Base-by-base conservation (phyloP, 345 rosid species). In the Arabidopsis arenosa region DNA sequence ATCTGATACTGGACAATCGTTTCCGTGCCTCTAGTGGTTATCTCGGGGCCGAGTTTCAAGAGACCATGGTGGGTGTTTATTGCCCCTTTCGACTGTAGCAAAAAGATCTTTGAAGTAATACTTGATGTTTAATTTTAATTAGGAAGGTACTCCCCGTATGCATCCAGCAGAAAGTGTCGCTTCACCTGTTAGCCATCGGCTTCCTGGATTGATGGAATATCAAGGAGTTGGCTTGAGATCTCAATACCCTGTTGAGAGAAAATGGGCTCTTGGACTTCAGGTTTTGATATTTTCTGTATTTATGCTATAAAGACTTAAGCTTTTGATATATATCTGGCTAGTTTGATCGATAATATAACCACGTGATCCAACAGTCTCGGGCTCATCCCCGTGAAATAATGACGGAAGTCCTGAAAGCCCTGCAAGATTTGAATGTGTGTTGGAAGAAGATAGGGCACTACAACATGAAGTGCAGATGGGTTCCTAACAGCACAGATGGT, bases 401-500 rank as follows among this genome's bases (percentile, higher is more conserved):
- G 98, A 85, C 84, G 9, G 96, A 87, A 70, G 90, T 95, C 68
- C 90, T 90, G 68, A 87, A 84, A 81, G 96, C 99, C 23, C 75
- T 95, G 79, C 90, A 83, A 82, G 93, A 89, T 68, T 81, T 95
- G 82, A 89, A 86, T 71, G 99, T 90, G 26, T 78, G 88, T 71
- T 95, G 99, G 99, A 92, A 95, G 84, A 95, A 89, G 86, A 92
- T 92, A 28, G 96, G 98, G 56, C 97, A 90, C 58, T 92, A 95
- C 84, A 90, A 92, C 86, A 84, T 95, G 93, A 92, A 90, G 82
- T 95, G 97, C 87, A 83, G 92, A 81, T 92, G 98, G 98, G 78
- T 90, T 80, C 87, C 82, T 64, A 84, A 84, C 62, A 76, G 66
- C 44, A 35, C 33, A 44, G 88, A 85, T 67, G 90, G 89, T 76